Conservation (phyloP, 768 basidiomycete species). For the Paxillus involutus region DNA sequence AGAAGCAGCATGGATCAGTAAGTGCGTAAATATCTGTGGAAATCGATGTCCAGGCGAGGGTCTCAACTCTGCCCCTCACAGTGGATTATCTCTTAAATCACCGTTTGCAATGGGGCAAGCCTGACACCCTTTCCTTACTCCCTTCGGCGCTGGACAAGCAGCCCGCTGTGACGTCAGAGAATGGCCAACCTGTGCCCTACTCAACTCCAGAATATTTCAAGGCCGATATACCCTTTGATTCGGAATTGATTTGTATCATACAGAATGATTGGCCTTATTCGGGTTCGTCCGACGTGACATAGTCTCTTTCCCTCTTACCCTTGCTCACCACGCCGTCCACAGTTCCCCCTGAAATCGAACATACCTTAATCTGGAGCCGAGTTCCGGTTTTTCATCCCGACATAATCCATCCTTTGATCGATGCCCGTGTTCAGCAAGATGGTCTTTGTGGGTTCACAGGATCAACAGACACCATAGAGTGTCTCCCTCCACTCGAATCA, state of each 20-base stretch:
- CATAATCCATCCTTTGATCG: conserved; percentile 50
- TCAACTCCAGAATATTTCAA: conserved; percentile 59
- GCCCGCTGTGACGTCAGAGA: conserved; percentile 17
- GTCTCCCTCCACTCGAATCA: conserved; percentile 54
- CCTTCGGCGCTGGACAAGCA: conserved; percentile 48
- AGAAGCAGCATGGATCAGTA: conserved; percentile 59
- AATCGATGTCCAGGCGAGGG: background rate
- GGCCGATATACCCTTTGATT: conserved; percentile 48
- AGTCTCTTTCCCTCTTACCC: background rate
- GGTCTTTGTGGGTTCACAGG: conserved; percentile 87
- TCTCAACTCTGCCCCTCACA: conserved; percentile 24
- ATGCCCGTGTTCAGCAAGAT: conserved; percentile 63
- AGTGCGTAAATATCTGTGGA: conserved; percentile 42
- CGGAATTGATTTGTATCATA: conserved; percentile 64
- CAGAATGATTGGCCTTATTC: conserved; percentile 92
- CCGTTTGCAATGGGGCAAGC: conserved; percentile 75
- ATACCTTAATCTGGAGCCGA: conserved; percentile 76
- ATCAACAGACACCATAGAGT: conserved; percentile 49
- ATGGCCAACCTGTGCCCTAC: background rate
- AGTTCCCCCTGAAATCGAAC: conserved; percentile 74
- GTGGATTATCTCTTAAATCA: conserved; percentile 71
- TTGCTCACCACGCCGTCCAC: background rate
- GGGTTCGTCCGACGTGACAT: conserved; percentile 40
- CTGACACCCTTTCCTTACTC: conserved; percentile 62
- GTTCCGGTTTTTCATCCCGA: conserved; percentile 67